Percentiles rank a stretch among this genome's conserved stretches.
Evolutionary conservation across 331 rosid genomes (phyloP).

Genomic region (Malus hybrid): DNA sequence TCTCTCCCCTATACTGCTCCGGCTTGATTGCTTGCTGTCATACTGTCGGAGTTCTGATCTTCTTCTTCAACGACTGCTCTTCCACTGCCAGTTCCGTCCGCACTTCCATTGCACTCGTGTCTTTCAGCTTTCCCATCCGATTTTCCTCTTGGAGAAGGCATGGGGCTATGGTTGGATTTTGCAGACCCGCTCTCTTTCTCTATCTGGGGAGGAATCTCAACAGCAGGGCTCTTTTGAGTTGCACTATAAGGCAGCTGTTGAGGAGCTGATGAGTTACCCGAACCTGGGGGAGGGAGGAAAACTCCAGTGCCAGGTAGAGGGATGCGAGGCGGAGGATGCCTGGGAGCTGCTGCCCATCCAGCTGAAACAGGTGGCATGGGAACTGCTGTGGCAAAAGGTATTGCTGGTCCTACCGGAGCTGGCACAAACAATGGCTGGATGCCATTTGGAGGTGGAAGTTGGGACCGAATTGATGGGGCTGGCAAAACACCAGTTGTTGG

Average conservation of each 20-base stretch:
- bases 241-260: slow-evolving; percentile 32
- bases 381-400: slow-evolving; percentile 66
- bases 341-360: slow-evolving; percentile 72
- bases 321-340: slow-evolving; percentile 76
- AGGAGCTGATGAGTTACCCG: slow-evolving; percentile 46
- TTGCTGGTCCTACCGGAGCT: slow-evolving; percentile 42
- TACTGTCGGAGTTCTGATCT: slow-evolving; percentile 32
- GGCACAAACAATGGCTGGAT: slow-evolving; percentile 64
- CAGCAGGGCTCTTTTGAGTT: slow-evolving; percentile 29
- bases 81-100: slow-evolving; percentile 37
- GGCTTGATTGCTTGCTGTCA: slow-evolving; percentile 27
- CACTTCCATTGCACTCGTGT: slow-evolving; percentile 61
- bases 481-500: slow-evolving; percentile 64
- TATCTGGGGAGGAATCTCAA: slow-evolving; percentile 25
- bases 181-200: slow-evolving; percentile 48
- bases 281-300: slow-evolving; percentile 89
- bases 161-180: slow-evolving; percentile 28
- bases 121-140: slow-evolving; percentile 31
- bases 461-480: slow-evolving; percentile 57
- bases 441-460: slow-evolving; percentile 54
- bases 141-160: slow-evolving; percentile 36
- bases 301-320: slow-evolving; percentile 88
- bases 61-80: slow-evolving; percentile 20
- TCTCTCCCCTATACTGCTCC: slow-evolving; percentile 27
- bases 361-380: slow-evolving; percentile 55